Base-by-base conservation (phyloP, 305 asterid species). In the Euphrasia arctica region DNA sequence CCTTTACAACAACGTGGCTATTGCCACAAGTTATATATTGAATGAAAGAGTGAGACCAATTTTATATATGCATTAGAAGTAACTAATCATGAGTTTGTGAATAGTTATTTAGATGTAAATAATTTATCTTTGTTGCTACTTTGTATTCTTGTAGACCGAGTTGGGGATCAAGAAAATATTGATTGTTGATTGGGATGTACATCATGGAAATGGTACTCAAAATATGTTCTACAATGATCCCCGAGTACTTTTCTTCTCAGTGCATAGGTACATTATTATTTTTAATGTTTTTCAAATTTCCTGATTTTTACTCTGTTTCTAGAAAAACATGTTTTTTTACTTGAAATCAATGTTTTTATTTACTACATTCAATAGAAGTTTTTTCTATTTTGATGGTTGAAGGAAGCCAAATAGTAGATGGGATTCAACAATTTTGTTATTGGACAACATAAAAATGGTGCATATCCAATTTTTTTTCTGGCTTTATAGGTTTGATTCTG, bases 121-220 rank as follows among this genome's bases (percentile, higher is more conserved):
- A 47, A 59, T 64, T 58, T 66, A 0, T 74, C n/a, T 52, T 5
- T 18, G 13, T 51, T 28, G 29, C 54, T 63, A 63, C 42, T 39
- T 71, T 63, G 59, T 57, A 6, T 72, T 28, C 34, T 39, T 74
- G 82, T 77, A 90, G 96, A 77, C 65, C 10, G 97, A 90, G 13
- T 78, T 93, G 82, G 95, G 95, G 61, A 80, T 93, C 72, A 81
- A 69, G 31, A 93, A 86, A 77, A 77, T 93, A 65, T 73, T 93
- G 63, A 88, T 93, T 67, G 96, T 93, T 75, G 99, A 93, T 65
- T 93, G 99, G 99, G 99, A 93, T 77, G 99, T 90, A n/a, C 99
- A 93, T 72, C 99, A 93, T 75, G 99, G 97, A 74, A 93, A 93
- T 79, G 96, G 95, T 62, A 93, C 99, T 77, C 99, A 93, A 66